A percentile compares a stretch with the other conserved stretches of the same genome.
Evolutionary conservation across 345 rosid species (phyloP).

Genomic region (Leavenworthia alabamica): DNA sequence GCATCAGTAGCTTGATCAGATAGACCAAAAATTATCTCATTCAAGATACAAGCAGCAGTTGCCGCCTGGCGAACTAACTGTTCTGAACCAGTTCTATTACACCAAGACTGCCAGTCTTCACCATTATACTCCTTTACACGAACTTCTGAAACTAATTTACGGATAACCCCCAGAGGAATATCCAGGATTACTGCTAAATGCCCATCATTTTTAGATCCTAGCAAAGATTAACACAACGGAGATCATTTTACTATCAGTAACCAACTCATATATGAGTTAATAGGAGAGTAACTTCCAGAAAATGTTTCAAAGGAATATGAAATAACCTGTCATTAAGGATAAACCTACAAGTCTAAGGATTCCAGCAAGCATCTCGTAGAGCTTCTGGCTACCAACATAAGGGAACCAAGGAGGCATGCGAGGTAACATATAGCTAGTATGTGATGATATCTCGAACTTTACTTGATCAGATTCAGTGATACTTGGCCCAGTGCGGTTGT

Average conservation of each 20-base stretch:
- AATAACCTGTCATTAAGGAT: slow-evolving; percentile 77
- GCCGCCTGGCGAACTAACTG: slow-evolving; percentile 74
- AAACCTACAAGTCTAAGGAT: slow-evolving; percentile 83
- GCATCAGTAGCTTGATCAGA: slow-evolving; percentile 53
- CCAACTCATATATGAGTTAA: slow-evolving; percentile 8
- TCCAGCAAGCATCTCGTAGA: slow-evolving; percentile 69
- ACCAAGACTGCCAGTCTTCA: slow-evolving; percentile 86
- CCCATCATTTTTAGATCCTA: slow-evolving; percentile 56
- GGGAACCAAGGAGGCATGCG: slow-evolving; percentile 84
- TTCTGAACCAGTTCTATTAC: slow-evolving; percentile 64
- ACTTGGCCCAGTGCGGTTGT: slow-evolving; percentile 23
- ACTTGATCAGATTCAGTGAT: slow-evolving; percentile 35
- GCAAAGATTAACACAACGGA: slow-evolving; percentile 34
- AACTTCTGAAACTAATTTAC: slow-evolving; percentile 62
- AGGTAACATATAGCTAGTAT: slow-evolving; percentile 50
- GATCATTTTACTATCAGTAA: slow-evolving; percentile 23
- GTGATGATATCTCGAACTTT: slow-evolving; percentile 23
- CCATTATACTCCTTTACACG: slow-evolving; percentile 53
- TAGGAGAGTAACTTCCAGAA: slow-evolving; percentile 1
- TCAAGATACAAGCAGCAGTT: slow-evolving; percentile 72
- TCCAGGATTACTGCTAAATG: slow-evolving; percentile 59
- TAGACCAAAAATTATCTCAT: slow-evolving; percentile 84
- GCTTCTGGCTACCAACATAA: slow-evolving; percentile 59
- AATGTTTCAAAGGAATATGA: slow-evolving; percentile 28
- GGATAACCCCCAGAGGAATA: slow-evolving; percentile 61